A percentile compares a stretch with the other conserved stretches of the same genome.
phyloP scores from a whole-genome alignment of 2,329 filamentous ascomycete genomes.

The Monosporascus sp. region DNA sequence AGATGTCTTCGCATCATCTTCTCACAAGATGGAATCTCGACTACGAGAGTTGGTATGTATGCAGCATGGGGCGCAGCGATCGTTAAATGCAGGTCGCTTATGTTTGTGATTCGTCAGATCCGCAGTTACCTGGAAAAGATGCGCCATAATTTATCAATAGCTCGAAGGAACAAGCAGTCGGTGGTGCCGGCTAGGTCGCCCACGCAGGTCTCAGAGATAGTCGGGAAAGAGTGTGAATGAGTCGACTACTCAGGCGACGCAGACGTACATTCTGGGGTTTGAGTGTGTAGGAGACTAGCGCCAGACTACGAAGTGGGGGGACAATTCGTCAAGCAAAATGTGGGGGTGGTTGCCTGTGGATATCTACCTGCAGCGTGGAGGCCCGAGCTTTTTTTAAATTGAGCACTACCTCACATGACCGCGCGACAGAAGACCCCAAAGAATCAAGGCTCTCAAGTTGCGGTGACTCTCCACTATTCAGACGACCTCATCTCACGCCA shows the following conservation, averaged over 20 bases:
- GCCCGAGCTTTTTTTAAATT: background rate
- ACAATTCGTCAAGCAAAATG: no score
- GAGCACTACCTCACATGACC: background rate
- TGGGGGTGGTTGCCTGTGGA: no score
- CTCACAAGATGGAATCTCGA: no score
- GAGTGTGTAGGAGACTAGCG: no score
- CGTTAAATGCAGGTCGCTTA: no score
- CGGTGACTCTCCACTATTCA: slow-evolving; percentile 2
- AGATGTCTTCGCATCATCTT: no score
- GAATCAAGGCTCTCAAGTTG: background rate
- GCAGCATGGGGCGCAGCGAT: no score
- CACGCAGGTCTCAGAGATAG: background rate
- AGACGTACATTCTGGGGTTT: background rate
- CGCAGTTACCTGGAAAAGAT: background rate
- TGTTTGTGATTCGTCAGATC: background rate
- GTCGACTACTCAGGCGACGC: background rate
- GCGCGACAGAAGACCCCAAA: background rate
- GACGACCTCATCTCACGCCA: slow-evolving; percentile 10
- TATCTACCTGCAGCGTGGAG: no score
- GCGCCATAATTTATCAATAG: background rate
- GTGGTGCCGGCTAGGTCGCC: background rate
- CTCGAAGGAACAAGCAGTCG: background rate
- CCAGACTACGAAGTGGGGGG: no score
- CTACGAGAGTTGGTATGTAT: no score
- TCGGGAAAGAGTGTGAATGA: background rate